Percentiles rank a stretch among this genome's conserved stretches.
Evolutionary conservation across 192 early-diverging fungal genomes (phyloP).

Genomic region (Backusella psychrophila): DNA sequence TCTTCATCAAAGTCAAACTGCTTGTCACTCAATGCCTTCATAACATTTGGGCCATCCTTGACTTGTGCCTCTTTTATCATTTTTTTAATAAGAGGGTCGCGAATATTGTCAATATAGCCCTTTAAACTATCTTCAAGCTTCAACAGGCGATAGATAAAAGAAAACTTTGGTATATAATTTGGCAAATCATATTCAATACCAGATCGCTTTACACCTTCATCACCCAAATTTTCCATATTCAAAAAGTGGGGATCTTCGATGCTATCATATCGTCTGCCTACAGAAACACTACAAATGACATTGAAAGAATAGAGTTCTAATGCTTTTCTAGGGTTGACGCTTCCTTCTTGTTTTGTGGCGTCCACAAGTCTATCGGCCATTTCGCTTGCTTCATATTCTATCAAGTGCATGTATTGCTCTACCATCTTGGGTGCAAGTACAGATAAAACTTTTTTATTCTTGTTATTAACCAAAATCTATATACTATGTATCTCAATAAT

Average conservation of each 20-base stretch:
- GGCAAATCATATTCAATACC: constrained; percentile 2
- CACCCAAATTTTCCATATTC: not conserved
- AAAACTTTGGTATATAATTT: not conserved
- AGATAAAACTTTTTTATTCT: not conserved
- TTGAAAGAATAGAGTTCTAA: not conserved
- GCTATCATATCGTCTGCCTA: not conserved
- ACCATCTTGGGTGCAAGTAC: constrained; percentile 2
- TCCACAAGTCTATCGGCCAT: not conserved
- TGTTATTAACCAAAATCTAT: not conserved
- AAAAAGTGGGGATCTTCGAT: not conserved
- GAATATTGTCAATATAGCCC: not conserved
- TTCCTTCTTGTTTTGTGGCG: not conserved
- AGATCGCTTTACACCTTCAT: not conserved
- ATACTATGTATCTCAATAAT: not conserved
- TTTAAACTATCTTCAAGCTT: not conserved
- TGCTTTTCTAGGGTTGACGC: not conserved
- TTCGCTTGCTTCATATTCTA: not conserved
- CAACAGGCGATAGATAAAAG: not conserved
- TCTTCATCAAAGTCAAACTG: not conserved
- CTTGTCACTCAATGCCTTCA: not conserved
- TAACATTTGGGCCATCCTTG: not conserved
- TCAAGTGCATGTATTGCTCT: not conserved
- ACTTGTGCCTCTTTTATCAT: not conserved
- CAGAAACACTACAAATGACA: not conserved
- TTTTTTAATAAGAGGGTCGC: not conserved